A percentile compares a stretch with the other conserved stretches of the same genome.
Evolutionary conservation across 2,329 filamentous ascomycete genomes (phyloP).

Genomic region (Xylaria sp.): DNA sequence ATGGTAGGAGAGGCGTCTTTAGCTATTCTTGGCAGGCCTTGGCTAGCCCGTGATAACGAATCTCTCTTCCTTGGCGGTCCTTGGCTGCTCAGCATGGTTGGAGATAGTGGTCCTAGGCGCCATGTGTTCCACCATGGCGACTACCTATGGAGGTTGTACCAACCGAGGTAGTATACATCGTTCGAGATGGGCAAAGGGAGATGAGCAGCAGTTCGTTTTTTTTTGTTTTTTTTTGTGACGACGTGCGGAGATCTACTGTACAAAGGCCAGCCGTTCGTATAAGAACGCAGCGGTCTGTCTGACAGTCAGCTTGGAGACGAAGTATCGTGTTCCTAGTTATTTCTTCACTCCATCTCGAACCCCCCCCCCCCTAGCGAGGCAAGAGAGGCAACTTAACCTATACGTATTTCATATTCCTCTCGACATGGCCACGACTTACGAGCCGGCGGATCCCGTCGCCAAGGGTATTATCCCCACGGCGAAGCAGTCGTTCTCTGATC

Average conservation of each 20-base stretch:
- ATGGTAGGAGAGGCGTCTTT: slow-evolving; percentile 16
- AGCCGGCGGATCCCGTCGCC: slow-evolving; percentile 66
- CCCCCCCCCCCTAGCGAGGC: neutral
- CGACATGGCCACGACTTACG: slow-evolving; percentile 32
- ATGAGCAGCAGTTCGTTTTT: neutral
- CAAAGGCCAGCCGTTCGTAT: neutral
- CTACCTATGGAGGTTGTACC: neutral
- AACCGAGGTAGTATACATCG: neutral
- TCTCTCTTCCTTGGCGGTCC: slow-evolving; percentile 17
- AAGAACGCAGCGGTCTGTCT: slow-evolving; percentile 3
- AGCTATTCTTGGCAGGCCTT: slow-evolving; percentile 24
- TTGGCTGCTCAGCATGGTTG: slow-evolving; percentile 21
- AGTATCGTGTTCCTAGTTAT: neutral
- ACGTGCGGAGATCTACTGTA: slow-evolving; percentile 7
- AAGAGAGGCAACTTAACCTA: neutral
- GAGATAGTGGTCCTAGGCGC: slow-evolving; percentile 11
- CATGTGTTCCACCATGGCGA: neutral
- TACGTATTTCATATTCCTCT: neutral
- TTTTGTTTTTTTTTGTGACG: neutral
- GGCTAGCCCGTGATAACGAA: slow-evolving; percentile 18
- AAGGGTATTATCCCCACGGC: slow-evolving; percentile 68
- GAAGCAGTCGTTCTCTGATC: slow-evolving; percentile 66
- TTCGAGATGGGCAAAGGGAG: slow-evolving; percentile 1
- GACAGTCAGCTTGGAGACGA: neutral
- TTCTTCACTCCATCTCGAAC: neutral